A percentile compares a stretch with the other conserved stretches of the same genome.
phyloP scores from a whole-genome alignment of 768 basidiomycete species.

The Psilocybe azurescens region DNA sequence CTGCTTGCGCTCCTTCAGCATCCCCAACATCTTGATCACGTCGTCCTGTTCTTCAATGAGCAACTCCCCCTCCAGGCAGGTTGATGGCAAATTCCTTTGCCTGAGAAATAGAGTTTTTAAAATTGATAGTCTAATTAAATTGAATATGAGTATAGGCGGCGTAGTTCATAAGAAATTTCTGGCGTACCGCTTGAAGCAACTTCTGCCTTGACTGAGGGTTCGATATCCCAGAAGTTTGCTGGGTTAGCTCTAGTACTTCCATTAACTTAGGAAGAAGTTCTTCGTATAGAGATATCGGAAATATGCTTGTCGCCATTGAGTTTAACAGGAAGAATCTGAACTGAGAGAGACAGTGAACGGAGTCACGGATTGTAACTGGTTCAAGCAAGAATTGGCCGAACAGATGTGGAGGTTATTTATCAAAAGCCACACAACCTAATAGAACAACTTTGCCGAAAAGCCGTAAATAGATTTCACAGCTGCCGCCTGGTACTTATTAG shows the following conservation, averaged over 20 bases:
- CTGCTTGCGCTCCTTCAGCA: slow-evolving; percentile 67
- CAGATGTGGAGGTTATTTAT: too few relatives aligned
- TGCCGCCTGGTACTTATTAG: too few relatives aligned
- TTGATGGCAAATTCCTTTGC: slow-evolving; percentile 63
- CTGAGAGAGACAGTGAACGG: too few relatives aligned
- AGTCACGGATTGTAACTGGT: too few relatives aligned
- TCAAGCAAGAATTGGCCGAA: too few relatives aligned
- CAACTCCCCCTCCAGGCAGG: slow-evolving; percentile 78
- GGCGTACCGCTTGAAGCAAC: slow-evolving; percentile 64
- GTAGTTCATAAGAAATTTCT: too few relatives aligned
- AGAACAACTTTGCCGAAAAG: too few relatives aligned
- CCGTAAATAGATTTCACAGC: too few relatives aligned
- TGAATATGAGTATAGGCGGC: background rate
- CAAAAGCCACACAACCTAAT: too few relatives aligned
- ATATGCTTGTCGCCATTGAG: slow-evolving; percentile 16
- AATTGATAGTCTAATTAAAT: slow-evolving; percentile 71
- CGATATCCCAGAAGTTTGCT: slow-evolving; percentile 55
- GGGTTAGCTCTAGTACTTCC: slow-evolving; percentile 64
- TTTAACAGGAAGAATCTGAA: too few relatives aligned
- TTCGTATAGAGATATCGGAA: slow-evolving; percentile 59
- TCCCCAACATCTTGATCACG: slow-evolving; percentile 71
- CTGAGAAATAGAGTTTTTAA: slow-evolving; percentile 59
- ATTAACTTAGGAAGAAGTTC: slow-evolving; percentile 63
- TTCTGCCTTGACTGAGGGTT: slow-evolving; percentile 69
- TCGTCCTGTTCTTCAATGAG: slow-evolving; percentile 71